A percentile compares a stretch with the other conserved stretches of the same genome.
Evolutionary conservation across 495 filamentous ascomycete genomes (phyloP).

Genomic region (Barbatosphaeria neglecta): DNA sequence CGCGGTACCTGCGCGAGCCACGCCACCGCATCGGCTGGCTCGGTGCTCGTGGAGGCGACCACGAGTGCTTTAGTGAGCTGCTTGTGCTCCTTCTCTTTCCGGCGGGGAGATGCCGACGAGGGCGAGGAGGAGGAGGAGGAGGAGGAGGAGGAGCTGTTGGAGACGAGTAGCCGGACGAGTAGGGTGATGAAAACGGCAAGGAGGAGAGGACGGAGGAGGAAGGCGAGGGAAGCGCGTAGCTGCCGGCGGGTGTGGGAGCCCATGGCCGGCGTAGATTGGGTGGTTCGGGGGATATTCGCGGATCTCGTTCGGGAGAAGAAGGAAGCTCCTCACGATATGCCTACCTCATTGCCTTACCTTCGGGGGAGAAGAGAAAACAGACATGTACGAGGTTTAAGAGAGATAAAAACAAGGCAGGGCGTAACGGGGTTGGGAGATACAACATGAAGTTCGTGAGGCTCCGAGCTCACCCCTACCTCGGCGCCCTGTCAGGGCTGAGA

Average conservation of each 20-base stretch:
- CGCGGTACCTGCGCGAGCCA: conserved; percentile 37
- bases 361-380: not conserved
- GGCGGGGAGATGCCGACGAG: not conserved
- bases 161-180: not conserved
- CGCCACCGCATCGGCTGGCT: conserved; percentile 31
- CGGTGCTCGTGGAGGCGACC: conserved; percentile 36
- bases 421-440: too few species aligned
- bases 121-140: not conserved
- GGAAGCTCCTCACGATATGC: too few species aligned
- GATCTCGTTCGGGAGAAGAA: too few species aligned
- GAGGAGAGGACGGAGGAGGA: not conserved
- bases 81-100: conserved; percentile 32
- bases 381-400: too few species aligned
- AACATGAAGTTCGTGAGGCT: not conserved
- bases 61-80: conserved; percentile 37
- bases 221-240: not conserved
- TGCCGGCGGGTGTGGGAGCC: not conserved
- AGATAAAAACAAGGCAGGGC: too few species aligned
- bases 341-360: too few species aligned
- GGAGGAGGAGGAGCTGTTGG: too few species aligned
- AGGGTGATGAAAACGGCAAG: not conserved
- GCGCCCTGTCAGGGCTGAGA: not conserved
- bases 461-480: not conserved
- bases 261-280: too few species aligned
- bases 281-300: too few species aligned